phyloP scores from a whole-genome alignment of 345 rosid genomes.

The Brassica incana region DNA sequence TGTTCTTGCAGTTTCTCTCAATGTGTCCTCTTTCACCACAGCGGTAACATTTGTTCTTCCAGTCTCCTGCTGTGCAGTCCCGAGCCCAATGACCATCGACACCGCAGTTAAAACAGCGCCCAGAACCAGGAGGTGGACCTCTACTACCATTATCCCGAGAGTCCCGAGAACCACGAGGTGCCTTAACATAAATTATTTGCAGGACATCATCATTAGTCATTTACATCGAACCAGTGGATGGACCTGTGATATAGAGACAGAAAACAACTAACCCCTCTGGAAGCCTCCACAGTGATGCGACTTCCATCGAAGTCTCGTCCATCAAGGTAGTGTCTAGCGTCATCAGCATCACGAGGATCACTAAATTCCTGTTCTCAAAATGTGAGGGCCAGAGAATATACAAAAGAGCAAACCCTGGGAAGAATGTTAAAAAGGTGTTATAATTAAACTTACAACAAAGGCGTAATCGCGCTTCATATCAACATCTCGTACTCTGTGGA shows the following conservation, averaged over 20 bases:
- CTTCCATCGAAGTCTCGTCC: slow-evolving; percentile 85
- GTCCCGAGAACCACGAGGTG: slow-evolving; percentile 78
- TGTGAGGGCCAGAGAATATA: slow-evolving; percentile 12
- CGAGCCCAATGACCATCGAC: slow-evolving; percentile 99
- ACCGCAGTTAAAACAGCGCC: slow-evolving; percentile 97
- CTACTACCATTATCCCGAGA: slow-evolving; percentile 60
- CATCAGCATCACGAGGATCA: slow-evolving; percentile 95
- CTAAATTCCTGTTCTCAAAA: slow-evolving; percentile 76
- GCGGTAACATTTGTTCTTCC: slow-evolving; percentile 96
- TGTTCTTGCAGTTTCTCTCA: slow-evolving; percentile 90
- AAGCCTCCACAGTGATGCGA: slow-evolving; percentile 86
- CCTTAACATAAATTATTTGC: slow-evolving; percentile 40
- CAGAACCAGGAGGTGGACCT: slow-evolving; percentile 96
- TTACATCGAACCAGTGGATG: background rate
- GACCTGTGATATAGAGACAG: background rate
- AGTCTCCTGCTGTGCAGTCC: slow-evolving; percentile 95
- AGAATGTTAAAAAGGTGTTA: background rate
- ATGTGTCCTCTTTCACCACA: slow-evolving; percentile 97
- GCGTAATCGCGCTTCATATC: slow-evolving; percentile 99
- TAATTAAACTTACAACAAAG: slow-evolving; percentile 71
- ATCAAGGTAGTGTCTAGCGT: slow-evolving; percentile 78
- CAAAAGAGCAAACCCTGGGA: background rate
- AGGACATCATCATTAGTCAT: slow-evolving; percentile 5
- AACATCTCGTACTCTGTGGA: slow-evolving; percentile 98
- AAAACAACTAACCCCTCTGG: slow-evolving; percentile 65